Conservation (phyloP, 2,329 filamentous ascomycete genomes). For the Fonsecaea pugnacius region DNA sequence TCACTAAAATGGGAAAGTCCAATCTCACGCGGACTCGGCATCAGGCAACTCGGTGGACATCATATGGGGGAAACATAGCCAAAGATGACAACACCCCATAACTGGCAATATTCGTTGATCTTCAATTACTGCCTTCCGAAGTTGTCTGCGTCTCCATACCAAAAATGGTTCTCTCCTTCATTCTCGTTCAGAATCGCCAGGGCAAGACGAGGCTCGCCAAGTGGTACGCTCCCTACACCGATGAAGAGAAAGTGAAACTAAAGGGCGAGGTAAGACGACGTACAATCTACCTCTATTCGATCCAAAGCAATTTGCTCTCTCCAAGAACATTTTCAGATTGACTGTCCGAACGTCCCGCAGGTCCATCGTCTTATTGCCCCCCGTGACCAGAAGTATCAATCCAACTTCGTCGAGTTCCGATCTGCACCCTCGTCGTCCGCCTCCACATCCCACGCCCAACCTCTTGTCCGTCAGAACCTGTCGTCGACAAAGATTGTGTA, state of each 20-base stretch:
- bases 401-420: slow-evolving; percentile 91
- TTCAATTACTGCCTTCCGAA: neutral
- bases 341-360: slow-evolving; percentile 48
- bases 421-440: slow-evolving; percentile 38
- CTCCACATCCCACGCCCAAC: slow-evolving; percentile 25
- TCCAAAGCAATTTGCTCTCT: slow-evolving; percentile 1
- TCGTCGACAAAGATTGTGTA: slow-evolving; percentile 87
- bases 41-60: neutral
- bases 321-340: neutral
- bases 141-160: neutral
- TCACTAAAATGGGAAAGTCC: slow-evolving; percentile 3
- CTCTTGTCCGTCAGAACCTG: slow-evolving; percentile 37
- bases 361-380: slow-evolving; percentile 97
- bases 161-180: slow-evolving; percentile 75
- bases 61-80: neutral
- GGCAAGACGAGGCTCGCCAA: slow-evolving; percentile 98
- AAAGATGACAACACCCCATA: neutral
- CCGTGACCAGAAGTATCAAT: slow-evolving; percentile 98
- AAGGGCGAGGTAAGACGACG: slow-evolving; percentile 79
- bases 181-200: slow-evolving; percentile 89
- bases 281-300: neutral
- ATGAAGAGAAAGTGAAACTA: slow-evolving; percentile 98
- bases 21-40: slow-evolving; percentile 2
- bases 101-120: neutral
- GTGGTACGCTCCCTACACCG: slow-evolving; percentile 98